Percentiles rank a stretch among this genome's conserved stretches.
These are phyloP conservation scores for Rubia peregrina DNA, from an alignment of 305 asterid genomes.

Conservation along the genomic window DNA sequence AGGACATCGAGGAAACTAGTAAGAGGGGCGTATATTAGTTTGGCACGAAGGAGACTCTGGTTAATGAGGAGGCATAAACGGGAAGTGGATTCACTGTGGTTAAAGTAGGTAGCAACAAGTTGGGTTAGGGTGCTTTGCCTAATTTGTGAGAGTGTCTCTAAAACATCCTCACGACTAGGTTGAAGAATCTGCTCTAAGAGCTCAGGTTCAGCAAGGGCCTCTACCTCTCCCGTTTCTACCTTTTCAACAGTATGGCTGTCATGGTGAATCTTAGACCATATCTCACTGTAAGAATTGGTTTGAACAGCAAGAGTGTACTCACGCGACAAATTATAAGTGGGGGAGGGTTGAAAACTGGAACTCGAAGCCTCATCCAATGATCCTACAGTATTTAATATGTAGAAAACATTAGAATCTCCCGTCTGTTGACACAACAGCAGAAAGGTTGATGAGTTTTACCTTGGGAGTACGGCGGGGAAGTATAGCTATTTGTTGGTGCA, in stretches of 20 bases:
- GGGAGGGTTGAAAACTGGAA: slow-evolving; percentile 59
- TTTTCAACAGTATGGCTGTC: slow-evolving; percentile 31
- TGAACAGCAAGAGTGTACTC: slow-evolving; percentile 63
- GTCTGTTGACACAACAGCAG: slow-evolving; percentile 6
- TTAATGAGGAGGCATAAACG: slow-evolving; percentile 50
- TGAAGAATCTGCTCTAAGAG: slow-evolving; percentile 54
- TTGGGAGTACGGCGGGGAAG: slow-evolving; percentile 43
- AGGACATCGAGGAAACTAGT: slow-evolving; percentile 55
- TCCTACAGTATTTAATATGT: slow-evolving; percentile 23
- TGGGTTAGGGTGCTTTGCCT: slow-evolving; percentile 37
- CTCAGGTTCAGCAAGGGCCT: slow-evolving; percentile 37
- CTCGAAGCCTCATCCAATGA: slow-evolving; percentile 41
- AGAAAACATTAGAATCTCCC: background rate
- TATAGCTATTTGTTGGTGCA: slow-evolving; percentile 26
- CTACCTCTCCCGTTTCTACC: slow-evolving; percentile 28
- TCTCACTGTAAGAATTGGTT: slow-evolving; percentile 60
- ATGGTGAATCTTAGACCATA: slow-evolving; percentile 44
- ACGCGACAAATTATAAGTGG: slow-evolving; percentile 61
- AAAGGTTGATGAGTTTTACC: slow-evolving; percentile 31
- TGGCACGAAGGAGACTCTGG: slow-evolving; percentile 47
- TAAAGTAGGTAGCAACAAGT: slow-evolving; percentile 55
- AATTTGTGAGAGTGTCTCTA: slow-evolving; percentile 43
- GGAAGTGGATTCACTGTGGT: slow-evolving; percentile 58
- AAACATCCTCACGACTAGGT: slow-evolving; percentile 56
- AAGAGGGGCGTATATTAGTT: slow-evolving; percentile 48